A percentile compares a stretch with the other conserved stretches of the same genome.
Evolutionary conservation across 2,329 filamentous ascomycete species (phyloP).

Genomic region (Xylariales sp.): DNA sequence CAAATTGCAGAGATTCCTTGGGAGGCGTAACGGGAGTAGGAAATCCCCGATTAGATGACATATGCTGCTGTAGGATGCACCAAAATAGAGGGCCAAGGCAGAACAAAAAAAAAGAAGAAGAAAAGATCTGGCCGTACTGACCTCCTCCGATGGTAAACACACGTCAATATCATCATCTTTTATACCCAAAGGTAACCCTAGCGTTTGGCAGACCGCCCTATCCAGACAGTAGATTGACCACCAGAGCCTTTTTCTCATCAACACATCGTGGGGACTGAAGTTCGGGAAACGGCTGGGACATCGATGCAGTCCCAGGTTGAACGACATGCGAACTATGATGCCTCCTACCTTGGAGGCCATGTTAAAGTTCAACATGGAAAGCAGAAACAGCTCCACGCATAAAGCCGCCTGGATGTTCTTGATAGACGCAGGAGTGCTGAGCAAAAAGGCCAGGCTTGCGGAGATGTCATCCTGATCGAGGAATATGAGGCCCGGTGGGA

Average conservation of each 20-base stretch:
- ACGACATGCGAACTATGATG: constrained; percentile 14
- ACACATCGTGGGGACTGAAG: constrained; percentile 1
- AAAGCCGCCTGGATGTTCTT: constrained; percentile 13
- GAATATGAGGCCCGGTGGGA: constrained; percentile 1
- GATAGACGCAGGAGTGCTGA: constrained; percentile 13
- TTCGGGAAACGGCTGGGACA: constrained; percentile 11
- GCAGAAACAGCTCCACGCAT: constrained; percentile 16
- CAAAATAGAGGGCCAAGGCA: too few relatives aligned
- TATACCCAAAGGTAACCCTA: constrained; percentile 6
- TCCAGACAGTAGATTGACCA: constrained; percentile 20
- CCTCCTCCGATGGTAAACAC: constrained; percentile 8
- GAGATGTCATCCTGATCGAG: constrained; percentile 15
- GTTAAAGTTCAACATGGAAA: constrained; percentile 15
- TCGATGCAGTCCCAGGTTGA: constrained; percentile 11
- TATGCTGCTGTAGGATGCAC: too few relatives aligned
- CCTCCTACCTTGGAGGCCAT: constrained; percentile 17
- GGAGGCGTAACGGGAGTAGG: too few relatives aligned
- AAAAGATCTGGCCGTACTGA: too few relatives aligned
- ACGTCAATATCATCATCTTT: constrained; percentile 21
- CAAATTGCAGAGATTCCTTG: too few relatives aligned
- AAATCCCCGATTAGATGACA: too few relatives aligned
- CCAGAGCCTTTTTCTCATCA: constrained; percentile 16
- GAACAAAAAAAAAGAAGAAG: too few relatives aligned
- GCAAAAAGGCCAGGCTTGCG: neutral
- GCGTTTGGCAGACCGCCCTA: constrained; percentile 9